A percentile compares a stretch with the other conserved stretches of the same genome.
phyloP scores from a whole-genome alignment of 768 basidiomycete genomes.

The Leccinum aurantiacum region DNA sequence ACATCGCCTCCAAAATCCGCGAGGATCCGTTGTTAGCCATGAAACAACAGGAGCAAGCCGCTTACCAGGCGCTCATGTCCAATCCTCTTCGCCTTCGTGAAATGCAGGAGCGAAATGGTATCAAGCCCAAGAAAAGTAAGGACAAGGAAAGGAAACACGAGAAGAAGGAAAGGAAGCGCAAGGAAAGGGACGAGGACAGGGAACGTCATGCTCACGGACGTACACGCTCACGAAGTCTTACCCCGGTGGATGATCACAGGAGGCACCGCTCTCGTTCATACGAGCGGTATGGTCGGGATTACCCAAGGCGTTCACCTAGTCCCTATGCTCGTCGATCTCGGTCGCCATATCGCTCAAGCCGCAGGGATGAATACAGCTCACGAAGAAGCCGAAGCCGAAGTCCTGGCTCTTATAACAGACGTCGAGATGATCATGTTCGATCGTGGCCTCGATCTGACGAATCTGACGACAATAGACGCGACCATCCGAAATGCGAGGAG shows the following conservation, averaged over 20 bases:
- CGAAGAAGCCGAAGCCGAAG: conserved; percentile 33
- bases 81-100: conserved; percentile 84
- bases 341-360: conserved; percentile 39
- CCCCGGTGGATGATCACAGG: conserved; percentile 29
- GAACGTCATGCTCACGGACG: conserved; percentile 37
- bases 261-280: conserved; percentile 32
- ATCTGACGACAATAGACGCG: conserved; percentile 43
- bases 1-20: conserved; percentile 89
- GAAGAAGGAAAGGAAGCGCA: conserved; percentile 47
- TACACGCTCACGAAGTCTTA: conserved; percentile 33
- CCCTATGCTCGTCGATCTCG: conserved; percentile 47
- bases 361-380: conserved; percentile 21
- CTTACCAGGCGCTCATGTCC: conserved; percentile 80
- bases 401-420: conserved; percentile 23
- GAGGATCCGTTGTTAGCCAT: conserved; percentile 98
- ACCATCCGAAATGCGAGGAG: conserved; percentile 28
- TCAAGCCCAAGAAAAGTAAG: conserved; percentile 77
- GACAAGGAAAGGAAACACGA: conserved; percentile 54
- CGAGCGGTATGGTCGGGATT: conserved; percentile 30
- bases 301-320: conserved; percentile 43
- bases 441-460: conserved; percentile 54
- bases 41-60: conserved; percentile 96
- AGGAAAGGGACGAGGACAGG: conserved; percentile 15
- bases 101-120: conserved; percentile 78
- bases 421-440: conserved; percentile 28